Base-by-base conservation (phyloP, 2,329 filamentous ascomycete genomes). In the Phyllosticta citrichinensis region DNA sequence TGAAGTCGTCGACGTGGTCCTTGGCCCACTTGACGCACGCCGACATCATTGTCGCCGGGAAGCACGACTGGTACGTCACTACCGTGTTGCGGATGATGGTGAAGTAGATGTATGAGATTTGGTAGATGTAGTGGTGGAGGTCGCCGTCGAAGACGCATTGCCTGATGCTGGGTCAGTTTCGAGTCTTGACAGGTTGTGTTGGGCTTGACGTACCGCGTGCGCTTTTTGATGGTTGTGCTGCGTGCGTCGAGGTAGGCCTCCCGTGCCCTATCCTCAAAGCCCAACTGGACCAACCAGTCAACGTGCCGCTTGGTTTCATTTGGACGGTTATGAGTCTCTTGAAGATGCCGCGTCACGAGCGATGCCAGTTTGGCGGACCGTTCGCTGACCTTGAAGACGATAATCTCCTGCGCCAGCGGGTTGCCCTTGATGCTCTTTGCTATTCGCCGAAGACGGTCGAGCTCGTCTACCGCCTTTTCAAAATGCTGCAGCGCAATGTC, bases 21-120 rank as follows among this genome's bases (percentile, higher is more conserved):
- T 97, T 97, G n/a, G 91, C 92, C 94, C 94, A 99, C 71, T 93
- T 95, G 68, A 99, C 93, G 68, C 91, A 96, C 0, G 92, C 91
- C 68, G 91, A 96, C 82, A 94, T 95, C 79, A 94, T 90, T 14
- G 86, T 80, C 25, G 89, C 82, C 11, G 91, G 87, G 71, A 97
- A 97, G 64, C 74, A 75, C 58, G 80, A 78, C 70, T 96, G 91
- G 74, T 94, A 97, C 69, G 89, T 92, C 69, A 84, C 83, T 63
- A 97, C 88, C 0, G 94, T 97, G 75, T 97, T 97, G 67, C 90
- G 87, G 71, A 99, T 93, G 65, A 96, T 83, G 59, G 87, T 91
- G 75, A 99, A 99, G 74, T 96, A 97, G 62, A 96, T 91, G 74
- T 91, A 97, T 1, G 93, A 94, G 55, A 97, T 81, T 71, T 96